These are phyloP conservation scores for Torrubiella hemipterigena DNA, from an alignment of 2,329 filamentous ascomycete species.

Conservation along the genomic window DNA sequence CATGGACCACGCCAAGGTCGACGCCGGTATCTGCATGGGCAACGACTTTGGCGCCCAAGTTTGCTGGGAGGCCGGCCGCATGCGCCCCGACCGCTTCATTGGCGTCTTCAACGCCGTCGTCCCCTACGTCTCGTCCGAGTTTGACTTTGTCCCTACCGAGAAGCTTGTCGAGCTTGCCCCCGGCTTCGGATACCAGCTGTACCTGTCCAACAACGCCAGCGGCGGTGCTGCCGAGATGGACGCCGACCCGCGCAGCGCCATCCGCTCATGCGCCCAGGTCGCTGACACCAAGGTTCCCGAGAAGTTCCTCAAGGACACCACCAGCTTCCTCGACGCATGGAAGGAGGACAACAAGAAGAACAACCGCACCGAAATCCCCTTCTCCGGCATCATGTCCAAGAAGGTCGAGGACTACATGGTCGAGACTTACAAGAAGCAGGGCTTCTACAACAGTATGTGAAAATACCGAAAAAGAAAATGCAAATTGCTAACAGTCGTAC, in stretches of 20 bases:
- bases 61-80: conserved; percentile 7
- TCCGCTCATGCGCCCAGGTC: conserved; percentile 4
- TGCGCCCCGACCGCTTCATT: conserved; percentile 5
- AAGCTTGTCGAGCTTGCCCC: conserved; percentile 5
- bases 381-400: conserved; percentile 6
- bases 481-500: too few relatives aligned
- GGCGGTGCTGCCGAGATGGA: conserved; percentile 5
- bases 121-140: conserved; percentile 3
- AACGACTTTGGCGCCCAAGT: conserved; percentile 7
- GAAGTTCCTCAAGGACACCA: conserved; percentile 3
- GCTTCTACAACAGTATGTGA: conserved; percentile 7
- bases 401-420: conserved; percentile 6
- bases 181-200: conserved; percentile 5
- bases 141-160: conserved; percentile 3
- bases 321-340: conserved; percentile 4
- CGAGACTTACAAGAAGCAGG: conserved; percentile 6
- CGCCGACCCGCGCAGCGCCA: conserved; percentile 4
- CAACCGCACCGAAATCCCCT: conserved; percentile 4
- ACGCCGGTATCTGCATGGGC: conserved; percentile 6
- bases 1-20: conserved; percentile 4
- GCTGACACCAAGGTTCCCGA: conserved; percentile 2
- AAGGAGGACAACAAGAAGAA: conserved; percentile 2
- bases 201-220: conserved; percentile 5
- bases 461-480: too few relatives aligned
- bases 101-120: conserved; percentile 6